A percentile compares a stretch with the other conserved stretches of the same genome.
Evolutionary conservation across 2,329 filamentous ascomycete genomes (phyloP).

Genomic region (Sarocladiaceae sp.): DNA sequence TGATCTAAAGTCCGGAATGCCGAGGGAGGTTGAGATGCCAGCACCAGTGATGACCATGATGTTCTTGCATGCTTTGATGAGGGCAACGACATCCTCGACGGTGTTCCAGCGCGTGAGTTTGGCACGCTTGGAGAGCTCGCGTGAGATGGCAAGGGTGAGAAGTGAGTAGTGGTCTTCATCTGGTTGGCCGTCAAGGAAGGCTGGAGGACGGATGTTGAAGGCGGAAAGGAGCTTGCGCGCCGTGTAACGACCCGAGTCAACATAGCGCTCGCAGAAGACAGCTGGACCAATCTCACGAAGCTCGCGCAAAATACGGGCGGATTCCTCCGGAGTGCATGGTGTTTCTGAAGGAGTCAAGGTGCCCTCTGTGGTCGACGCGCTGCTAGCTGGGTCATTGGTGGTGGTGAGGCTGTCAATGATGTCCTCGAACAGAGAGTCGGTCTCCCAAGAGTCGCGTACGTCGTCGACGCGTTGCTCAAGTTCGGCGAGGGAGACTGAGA

Average conservation of each 20-base stretch:
- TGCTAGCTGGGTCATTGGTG: slow-evolving; percentile 43
- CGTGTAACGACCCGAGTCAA: slow-evolving; percentile 65
- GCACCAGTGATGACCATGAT: slow-evolving; percentile 94
- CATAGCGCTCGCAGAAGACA: slow-evolving; percentile 69
- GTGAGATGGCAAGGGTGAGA: slow-evolving; percentile 70
- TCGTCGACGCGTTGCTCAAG: slow-evolving; percentile 49
- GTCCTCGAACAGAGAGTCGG: slow-evolving; percentile 61
- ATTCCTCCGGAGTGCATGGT: slow-evolving; percentile 68
- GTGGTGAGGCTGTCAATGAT: slow-evolving; percentile 54
- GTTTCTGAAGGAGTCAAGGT: slow-evolving; percentile 34
- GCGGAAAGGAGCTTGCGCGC: slow-evolving; percentile 83
- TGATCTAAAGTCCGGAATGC: slow-evolving; percentile 95
- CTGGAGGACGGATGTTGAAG: slow-evolving; percentile 72
- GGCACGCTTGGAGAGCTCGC: slow-evolving; percentile 76
- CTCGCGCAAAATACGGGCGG: slow-evolving; percentile 61
- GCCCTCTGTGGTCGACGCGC: slow-evolving; percentile 12
- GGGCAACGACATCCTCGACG: slow-evolving; percentile 77
- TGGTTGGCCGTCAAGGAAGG: slow-evolving; percentile 61
- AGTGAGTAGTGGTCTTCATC: slow-evolving; percentile 74
- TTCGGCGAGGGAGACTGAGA: slow-evolving; percentile 35
- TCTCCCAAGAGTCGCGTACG: slow-evolving; percentile 55
- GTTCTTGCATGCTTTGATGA: slow-evolving; percentile 72
- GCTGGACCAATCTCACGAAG: slow-evolving; percentile 74
- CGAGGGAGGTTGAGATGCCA: slow-evolving; percentile 92
- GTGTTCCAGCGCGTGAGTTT: slow-evolving; percentile 80